phyloP scores from a whole-genome alignment of 2,329 filamentous ascomycete genomes.

The Diplocarpon mali region DNA sequence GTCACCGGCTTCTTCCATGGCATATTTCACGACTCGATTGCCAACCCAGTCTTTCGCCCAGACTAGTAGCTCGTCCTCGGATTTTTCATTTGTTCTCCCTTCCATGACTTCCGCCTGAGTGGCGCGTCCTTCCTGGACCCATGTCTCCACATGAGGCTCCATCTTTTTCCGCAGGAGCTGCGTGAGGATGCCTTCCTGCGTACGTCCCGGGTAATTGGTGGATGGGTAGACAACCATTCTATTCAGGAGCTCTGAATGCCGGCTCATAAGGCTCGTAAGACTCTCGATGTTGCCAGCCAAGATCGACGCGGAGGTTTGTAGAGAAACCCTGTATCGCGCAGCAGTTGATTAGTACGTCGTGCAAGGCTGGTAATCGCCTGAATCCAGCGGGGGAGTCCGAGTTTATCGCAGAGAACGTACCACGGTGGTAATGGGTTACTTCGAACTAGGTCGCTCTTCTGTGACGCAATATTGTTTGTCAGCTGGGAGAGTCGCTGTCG shows the following conservation, averaged over 20 bases:
- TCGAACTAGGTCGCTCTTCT: constrained; percentile 48
- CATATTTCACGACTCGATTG: constrained; percentile 33
- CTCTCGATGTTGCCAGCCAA: constrained; percentile 59
- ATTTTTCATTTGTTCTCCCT: constrained; percentile 29
- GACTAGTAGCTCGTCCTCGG: constrained; percentile 48
- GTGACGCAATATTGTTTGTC: constrained; percentile 53
- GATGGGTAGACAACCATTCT: constrained; percentile 65
- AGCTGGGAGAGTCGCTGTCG: constrained; percentile 59
- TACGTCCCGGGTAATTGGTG: constrained; percentile 62
- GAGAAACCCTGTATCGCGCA: constrained; percentile 43
- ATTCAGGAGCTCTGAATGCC: constrained; percentile 56
- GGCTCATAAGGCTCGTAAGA: constrained; percentile 52
- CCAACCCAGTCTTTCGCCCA: constrained; percentile 31
- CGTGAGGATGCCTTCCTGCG: constrained; percentile 53
- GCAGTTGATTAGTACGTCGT: neutral
- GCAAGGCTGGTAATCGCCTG: neutral
- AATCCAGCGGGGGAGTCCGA: neutral
- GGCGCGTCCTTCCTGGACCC: constrained; percentile 53
- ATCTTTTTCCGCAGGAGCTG: constrained; percentile 74
- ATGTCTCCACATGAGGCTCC: constrained; percentile 65
- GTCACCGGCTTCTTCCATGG: constrained; percentile 41
- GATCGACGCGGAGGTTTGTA: constrained; percentile 62
- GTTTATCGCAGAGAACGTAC: constrained; percentile 33
- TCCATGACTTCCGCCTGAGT: constrained; percentile 21
- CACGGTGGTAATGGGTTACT: constrained; percentile 57